Percentiles rank a stretch among this genome's conserved stretches.
Evolutionary conservation across 495 filamentous ascomycete species (phyloP).

Genomic region (Amphirosellinia nigrospora): DNA sequence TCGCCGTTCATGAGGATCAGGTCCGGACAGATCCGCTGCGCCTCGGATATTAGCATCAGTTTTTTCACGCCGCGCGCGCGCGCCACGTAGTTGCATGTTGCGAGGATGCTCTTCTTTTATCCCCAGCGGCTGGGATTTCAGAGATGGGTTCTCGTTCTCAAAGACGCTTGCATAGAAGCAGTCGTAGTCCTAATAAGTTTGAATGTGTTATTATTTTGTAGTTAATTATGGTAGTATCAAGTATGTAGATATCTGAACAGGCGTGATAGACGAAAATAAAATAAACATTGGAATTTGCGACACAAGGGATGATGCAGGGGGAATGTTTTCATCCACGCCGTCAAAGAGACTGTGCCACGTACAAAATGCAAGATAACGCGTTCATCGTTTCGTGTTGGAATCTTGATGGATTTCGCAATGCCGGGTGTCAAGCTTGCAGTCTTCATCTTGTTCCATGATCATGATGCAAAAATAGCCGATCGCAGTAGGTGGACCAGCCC

Average conservation of each 20-base stretch:
- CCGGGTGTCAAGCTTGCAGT: constrained; percentile 32
- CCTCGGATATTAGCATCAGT: constrained; percentile 81
- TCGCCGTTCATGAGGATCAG: constrained; percentile 86
- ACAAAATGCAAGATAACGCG: constrained; percentile 85
- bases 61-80: constrained; percentile 78
- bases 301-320: not conserved
- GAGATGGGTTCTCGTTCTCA: constrained; percentile 75
- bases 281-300: not conserved
- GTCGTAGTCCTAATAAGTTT: constrained; percentile 74
- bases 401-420: constrained; percentile 34
- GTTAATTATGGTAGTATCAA: too few relatives aligned
- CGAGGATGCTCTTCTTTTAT: constrained; percentile 82
- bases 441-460: constrained; percentile 40
- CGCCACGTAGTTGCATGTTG: constrained; percentile 95
- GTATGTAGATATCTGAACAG: not conserved
- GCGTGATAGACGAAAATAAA: not conserved
- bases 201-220: not conserved
- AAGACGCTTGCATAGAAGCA: constrained; percentile 94
- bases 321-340: not conserved
- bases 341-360: constrained; percentile 35
- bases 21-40: constrained; percentile 80
- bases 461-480: not conserved
- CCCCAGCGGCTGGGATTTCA: constrained; percentile 73
- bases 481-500: not conserved
- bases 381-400: constrained; percentile 62